phyloP scores from a whole-genome alignment of 2,329 filamentous ascomycete species.

The Xylariaceae sp. region DNA sequence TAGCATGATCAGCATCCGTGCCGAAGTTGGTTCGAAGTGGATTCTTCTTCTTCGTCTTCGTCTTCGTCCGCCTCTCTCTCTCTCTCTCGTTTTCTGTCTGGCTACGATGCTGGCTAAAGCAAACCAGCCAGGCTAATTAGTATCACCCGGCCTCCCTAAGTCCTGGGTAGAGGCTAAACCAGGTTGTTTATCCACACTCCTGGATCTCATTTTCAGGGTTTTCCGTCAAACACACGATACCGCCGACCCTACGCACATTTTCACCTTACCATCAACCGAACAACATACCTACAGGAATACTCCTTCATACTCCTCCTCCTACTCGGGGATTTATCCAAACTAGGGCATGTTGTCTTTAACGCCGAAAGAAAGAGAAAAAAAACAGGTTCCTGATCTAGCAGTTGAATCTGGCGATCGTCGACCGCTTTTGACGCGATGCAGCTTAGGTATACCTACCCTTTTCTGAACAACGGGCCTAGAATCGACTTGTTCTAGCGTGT shows the following conservation, averaged over 20 bases:
- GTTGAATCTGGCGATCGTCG: background rate
- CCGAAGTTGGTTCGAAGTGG: background rate
- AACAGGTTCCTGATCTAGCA: background rate
- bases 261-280: no score
- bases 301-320: no score
- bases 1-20: slow-evolving; percentile 1
- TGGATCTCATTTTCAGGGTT: no score
- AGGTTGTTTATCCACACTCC: no score
- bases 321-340: no score
- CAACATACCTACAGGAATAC: no score
- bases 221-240: no score
- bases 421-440: background rate
- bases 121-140: background rate
- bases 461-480: background rate
- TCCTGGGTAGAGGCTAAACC: no score
- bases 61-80: background rate
- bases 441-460: background rate
- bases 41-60: background rate
- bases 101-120: background rate
- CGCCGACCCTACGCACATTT: no score
- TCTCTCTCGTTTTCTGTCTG: background rate
- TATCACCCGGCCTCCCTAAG: background rate
- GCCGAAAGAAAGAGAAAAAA: background rate
- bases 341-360: background rate
- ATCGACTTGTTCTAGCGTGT: background rate